A percentile compares a stretch with the other conserved stretches of the same genome.
phyloP scores from a whole-genome alignment of 495 filamentous ascomycete genomes.

The Pyrenopolyporus hunteri region DNA sequence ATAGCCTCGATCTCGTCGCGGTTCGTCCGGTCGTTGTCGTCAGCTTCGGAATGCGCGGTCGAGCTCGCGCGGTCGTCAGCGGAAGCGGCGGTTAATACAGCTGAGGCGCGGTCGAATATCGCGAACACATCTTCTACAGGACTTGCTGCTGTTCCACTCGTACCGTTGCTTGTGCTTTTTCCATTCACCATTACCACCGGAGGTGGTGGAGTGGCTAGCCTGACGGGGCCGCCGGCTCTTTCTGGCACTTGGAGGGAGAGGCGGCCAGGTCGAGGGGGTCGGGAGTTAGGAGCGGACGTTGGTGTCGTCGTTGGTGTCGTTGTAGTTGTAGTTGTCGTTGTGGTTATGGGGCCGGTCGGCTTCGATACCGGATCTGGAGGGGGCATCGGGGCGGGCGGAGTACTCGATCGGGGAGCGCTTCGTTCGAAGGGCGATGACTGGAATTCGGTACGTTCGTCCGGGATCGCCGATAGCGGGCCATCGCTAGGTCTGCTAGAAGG shows the following conservation, averaged over 20 bases:
- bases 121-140: conserved; percentile 28
- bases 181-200: conserved; percentile 71
- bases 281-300: conserved; percentile 32
- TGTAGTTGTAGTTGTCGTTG: conserved; percentile 22
- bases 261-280: conserved; percentile 53
- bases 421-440: conserved; percentile 38
- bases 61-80: conserved; percentile 17
- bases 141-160: conserved; percentile 18
- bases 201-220: conserved; percentile 75
- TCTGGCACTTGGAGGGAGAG: conserved; percentile 84
- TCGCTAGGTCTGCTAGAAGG: conserved; percentile 74
- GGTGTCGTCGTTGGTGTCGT: conserved; percentile 23
- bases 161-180: conserved; percentile 39
- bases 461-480: conserved; percentile 88
- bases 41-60: conserved; percentile 31
- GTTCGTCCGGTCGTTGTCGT: conserved; percentile 52
- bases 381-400: conserved; percentile 29
- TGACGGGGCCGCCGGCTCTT: conserved; percentile 72
- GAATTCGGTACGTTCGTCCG: conserved; percentile 55
- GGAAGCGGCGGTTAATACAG: conserved; percentile 26
- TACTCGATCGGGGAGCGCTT: conserved; percentile 18
- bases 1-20: conserved; percentile 52
- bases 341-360: conserved; percentile 33
- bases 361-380: conserved; percentile 41
- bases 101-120: conserved; percentile 36